Evolutionary conservation across 23 red algal genomes (phyloP), one percentile per base, ranked within the genome.

Genomic region (Gracilaria vermiculophylla): DNA sequence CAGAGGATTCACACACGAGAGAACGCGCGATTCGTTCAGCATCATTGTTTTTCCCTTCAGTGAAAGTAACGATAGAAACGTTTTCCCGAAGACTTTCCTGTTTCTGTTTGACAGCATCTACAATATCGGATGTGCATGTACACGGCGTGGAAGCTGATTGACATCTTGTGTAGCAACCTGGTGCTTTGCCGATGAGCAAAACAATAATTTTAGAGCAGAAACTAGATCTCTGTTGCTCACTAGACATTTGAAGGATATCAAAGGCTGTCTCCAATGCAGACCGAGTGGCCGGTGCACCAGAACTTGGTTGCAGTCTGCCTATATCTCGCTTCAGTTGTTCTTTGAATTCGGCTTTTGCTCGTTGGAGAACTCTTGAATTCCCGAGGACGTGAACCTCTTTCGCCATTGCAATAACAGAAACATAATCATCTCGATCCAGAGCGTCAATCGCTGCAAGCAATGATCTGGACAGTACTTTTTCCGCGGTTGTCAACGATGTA

Each of bases 51-150:
- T 45, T 47, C 35, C 67, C 67, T 73, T 73, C 67, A 23, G 76
- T 79, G 50, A 79, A 79, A n/a, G 76, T 55, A 36, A 79, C 76
- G 25, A 79, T 60, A 31, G 76, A 57, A 40, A 79, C 76, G 25
- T 47, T 34, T 23, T 39, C 50, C 42, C 50, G 49, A 21, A 57
- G 11, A n/a, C 50, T 57, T 42, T 21, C 53, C 53, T 79, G 76
- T 17, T 35, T 35, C 25, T 20, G 39, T 79, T 9, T 52, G 19
- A 79, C 31, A 28, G 32, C 14, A 55, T 42, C 27, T 6, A 60
- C 53, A 24, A 79, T 40, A 12, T 57, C 20, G 21, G 8, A 7
- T 49, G 53, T 60, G 17, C 76, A 79, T 53, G 15, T 54, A 28
- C 76, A 79, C 33, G 6, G 3, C n/a, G 7, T 33, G 57, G 76